Evolutionary conservation across 139 green algal genomes (phyloP).

Genomic region (Chlorella sp.): DNA sequence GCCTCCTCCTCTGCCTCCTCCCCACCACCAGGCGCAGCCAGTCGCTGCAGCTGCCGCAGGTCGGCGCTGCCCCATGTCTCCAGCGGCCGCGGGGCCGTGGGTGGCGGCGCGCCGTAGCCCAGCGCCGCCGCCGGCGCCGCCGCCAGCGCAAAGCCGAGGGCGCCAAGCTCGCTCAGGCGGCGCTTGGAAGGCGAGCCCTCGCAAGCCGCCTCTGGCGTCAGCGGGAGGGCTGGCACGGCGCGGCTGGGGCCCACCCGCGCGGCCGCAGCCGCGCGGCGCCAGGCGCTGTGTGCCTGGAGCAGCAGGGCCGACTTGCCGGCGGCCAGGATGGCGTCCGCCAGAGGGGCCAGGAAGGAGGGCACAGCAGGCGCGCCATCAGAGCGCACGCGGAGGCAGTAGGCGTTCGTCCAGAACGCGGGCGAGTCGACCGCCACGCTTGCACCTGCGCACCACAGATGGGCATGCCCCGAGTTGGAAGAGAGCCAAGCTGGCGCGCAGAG

Average conservation of each 20-base stretch:
- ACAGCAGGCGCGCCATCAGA: neutral
- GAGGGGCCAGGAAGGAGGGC: constrained; percentile 39
- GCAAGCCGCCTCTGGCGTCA: too few relatives aligned
- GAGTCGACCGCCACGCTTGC: constrained; percentile 16
- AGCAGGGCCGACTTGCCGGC: constrained; percentile 47
- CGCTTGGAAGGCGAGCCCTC: constrained; percentile 14
- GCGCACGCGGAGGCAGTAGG: constrained; percentile 20
- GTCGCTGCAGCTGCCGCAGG: neutral
- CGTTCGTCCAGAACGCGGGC: constrained; percentile 36
- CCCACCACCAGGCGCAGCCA: neutral
- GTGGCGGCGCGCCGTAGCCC: neutral
- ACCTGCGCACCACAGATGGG: neutral
- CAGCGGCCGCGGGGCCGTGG: neutral
- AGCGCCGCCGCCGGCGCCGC: constrained; percentile 2
- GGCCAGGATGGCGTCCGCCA: constrained; percentile 40
- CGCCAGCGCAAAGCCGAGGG: constrained; percentile 10
- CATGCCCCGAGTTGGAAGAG: neutral
- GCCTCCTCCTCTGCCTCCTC: neutral
- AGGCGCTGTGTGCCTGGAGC: constrained; percentile 27
- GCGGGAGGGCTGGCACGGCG: neutral
- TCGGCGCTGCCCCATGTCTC: too few relatives aligned
- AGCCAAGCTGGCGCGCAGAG: neutral
- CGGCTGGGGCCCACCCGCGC: neutral
- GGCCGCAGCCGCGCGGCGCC: constrained; percentile 13
- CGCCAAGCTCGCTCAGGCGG: constrained; percentile 5